A percentile compares a stretch with the other conserved stretches of the same genome.
Evolutionary conservation across 441 rosid genomes (phyloP).

Genomic region (Gossypium davidsonii): DNA sequence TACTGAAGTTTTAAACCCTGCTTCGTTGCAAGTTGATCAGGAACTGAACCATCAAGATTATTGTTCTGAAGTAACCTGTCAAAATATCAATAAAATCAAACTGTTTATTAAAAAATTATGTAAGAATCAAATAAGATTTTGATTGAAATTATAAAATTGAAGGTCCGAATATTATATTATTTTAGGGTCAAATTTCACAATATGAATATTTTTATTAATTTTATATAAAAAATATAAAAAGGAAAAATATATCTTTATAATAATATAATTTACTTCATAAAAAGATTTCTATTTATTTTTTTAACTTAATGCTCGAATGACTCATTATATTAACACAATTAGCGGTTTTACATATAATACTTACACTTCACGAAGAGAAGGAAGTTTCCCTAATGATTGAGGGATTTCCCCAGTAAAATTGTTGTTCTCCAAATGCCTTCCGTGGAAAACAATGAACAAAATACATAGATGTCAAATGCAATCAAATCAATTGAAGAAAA

Average conservation of each 20-base stretch:
- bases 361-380: slow-evolving; percentile 51
- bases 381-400: slow-evolving; percentile 46
- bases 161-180: too few species aligned
- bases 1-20: slow-evolving; percentile 46
- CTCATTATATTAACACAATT: too few species aligned
- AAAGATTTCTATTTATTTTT: neutral
- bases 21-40: slow-evolving; percentile 32
- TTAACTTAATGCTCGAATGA: too few species aligned
- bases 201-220: too few species aligned
- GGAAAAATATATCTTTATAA: neutral
- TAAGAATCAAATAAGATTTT: too few species aligned
- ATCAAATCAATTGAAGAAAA: neutral
- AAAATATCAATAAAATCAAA: neutral
- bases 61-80: slow-evolving; percentile 67
- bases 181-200: too few species aligned
- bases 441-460: neutral
- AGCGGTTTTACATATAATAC: neutral
- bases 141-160: too few species aligned
- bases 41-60: slow-evolving; percentile 50
- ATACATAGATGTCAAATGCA: neutral
- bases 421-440: slow-evolving; percentile 76
- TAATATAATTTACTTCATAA: neutral
- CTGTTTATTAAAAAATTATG: too few species aligned
- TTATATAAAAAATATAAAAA: too few species aligned
- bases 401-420: slow-evolving; percentile 61